Conservation (phyloP, 257 asterid species). For the Mitragyna speciosa region DNA sequence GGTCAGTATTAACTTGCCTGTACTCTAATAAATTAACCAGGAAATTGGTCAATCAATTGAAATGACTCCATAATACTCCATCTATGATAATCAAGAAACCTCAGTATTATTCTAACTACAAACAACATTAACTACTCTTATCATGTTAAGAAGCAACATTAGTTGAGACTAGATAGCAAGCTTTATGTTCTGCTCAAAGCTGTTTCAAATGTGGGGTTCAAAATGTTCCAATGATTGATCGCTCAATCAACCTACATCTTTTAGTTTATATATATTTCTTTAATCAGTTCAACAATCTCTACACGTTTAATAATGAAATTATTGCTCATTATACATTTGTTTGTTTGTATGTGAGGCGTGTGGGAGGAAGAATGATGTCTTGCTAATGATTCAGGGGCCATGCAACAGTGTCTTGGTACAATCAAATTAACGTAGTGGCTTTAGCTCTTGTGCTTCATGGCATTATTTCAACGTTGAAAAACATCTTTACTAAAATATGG, state of each 20-base stretch:
- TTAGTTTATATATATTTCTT: not conserved
- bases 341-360: not conserved
- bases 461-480: not conserved
- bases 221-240: not conserved
- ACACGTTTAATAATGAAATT: not conserved
- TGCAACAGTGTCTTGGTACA: not conserved
- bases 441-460: not conserved
- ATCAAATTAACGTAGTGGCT: not conserved
- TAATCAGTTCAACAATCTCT: not conserved
- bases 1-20: not conserved
- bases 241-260: not conserved
- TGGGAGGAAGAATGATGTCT: not conserved
- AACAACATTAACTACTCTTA: not conserved
- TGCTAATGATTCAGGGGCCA: not conserved
- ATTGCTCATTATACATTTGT: not conserved
- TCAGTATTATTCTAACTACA: not conserved
- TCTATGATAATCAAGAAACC: not conserved
- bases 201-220: conserved; percentile 1
- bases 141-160: not conserved
- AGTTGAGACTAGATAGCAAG: not conserved
- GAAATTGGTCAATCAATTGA: not conserved
- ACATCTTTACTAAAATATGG: not conserved
- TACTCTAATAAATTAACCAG: not conserved
- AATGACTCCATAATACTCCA: not conserved
- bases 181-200: not conserved